Percentiles rank a stretch among this genome's conserved stretches.
Conservation (phyloP, 495 filamentous ascomycete genomes). For the Aspergillus cristatus region DNA sequence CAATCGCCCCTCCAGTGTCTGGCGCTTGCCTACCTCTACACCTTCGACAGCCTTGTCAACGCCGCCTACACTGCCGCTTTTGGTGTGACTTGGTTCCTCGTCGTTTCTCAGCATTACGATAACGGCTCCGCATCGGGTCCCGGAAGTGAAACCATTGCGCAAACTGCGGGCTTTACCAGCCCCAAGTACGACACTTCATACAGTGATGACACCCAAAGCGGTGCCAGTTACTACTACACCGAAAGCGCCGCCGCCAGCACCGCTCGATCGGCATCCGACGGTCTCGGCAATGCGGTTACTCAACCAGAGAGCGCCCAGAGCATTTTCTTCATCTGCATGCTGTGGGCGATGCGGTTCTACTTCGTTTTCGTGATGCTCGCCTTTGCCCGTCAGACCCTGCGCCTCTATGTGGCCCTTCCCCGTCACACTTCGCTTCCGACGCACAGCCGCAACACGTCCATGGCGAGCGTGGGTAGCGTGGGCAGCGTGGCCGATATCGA, state of each 20-base stretch:
- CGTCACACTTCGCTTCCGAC: constrained; percentile 37
- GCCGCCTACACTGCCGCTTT: constrained; percentile 69
- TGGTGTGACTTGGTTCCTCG: constrained; percentile 73
- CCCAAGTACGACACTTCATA: constrained; percentile 52
- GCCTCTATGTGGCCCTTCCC: constrained; percentile 40
- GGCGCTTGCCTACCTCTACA: constrained; percentile 64
- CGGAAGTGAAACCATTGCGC: constrained; percentile 46
- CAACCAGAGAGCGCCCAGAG: constrained; percentile 65
- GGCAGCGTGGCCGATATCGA: constrained; percentile 41
- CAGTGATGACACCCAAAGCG: constrained; percentile 15
- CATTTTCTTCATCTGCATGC: constrained; percentile 58
- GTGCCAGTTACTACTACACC: constrained; percentile 6
- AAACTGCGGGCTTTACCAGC: constrained; percentile 59
- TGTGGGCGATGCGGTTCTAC: constrained; percentile 69
- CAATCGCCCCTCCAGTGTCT: constrained; percentile 60
- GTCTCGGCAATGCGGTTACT: constrained; percentile 42
- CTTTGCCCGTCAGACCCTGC: constrained; percentile 64
- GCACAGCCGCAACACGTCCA: constrained; percentile 36
- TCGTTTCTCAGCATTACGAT: constrained; percentile 48
- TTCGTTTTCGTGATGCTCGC: constrained; percentile 71
- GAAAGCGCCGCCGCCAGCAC: constrained; percentile 11
- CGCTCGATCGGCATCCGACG: constrained; percentile 20
- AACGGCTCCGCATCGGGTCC: constrained; percentile 30
- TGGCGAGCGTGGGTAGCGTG: constrained; percentile 34
- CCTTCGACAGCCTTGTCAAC: constrained; percentile 72